Evolutionary conservation across 768 basidiomycete species (phyloP).

Genomic region (Suillus ampliporus): DNA sequence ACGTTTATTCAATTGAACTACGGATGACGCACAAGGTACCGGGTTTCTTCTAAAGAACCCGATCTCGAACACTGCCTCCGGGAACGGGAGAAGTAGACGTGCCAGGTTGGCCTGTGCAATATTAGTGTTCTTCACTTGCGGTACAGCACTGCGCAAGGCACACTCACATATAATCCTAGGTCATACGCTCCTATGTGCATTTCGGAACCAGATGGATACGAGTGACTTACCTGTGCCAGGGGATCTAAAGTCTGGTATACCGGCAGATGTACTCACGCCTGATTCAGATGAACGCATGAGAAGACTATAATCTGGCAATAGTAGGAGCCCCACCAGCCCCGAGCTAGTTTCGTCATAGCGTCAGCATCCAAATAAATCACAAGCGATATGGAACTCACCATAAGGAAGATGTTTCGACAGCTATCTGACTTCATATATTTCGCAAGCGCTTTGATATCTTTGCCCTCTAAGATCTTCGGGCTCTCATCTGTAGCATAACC

Average conservation of each 20-base stretch:
- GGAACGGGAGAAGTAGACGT: constrained; percentile 79
- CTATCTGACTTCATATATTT: constrained; percentile 71
- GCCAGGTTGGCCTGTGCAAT: constrained; percentile 71
- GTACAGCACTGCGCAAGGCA: neutral
- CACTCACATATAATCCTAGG: constrained; percentile 36
- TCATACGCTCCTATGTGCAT: neutral
- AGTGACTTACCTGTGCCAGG: constrained; percentile 72
- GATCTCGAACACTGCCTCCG: constrained; percentile 96
- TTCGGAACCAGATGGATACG: neutral
- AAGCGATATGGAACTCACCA: constrained; percentile 51
- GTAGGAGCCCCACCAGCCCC: constrained; percentile 61
- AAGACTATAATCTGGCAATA: neutral
- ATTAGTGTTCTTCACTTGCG: neutral
- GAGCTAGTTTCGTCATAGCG: constrained; percentile 45
- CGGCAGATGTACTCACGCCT: constrained; percentile 82
- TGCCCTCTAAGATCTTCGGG: constrained; percentile 35
- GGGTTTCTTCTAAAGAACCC: constrained; percentile 83
- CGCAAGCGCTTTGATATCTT: constrained; percentile 54
- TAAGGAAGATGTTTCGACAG: constrained; percentile 73
- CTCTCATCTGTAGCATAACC: constrained; percentile 11
- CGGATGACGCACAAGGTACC: constrained; percentile 64
- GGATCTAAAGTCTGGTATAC: constrained; percentile 90
- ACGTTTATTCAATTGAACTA: neutral
- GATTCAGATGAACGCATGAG: constrained; percentile 5
- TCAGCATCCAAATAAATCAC: neutral